phyloP scores from a whole-genome alignment of 768 basidiomycete species.

The Amanita exitialis region DNA sequence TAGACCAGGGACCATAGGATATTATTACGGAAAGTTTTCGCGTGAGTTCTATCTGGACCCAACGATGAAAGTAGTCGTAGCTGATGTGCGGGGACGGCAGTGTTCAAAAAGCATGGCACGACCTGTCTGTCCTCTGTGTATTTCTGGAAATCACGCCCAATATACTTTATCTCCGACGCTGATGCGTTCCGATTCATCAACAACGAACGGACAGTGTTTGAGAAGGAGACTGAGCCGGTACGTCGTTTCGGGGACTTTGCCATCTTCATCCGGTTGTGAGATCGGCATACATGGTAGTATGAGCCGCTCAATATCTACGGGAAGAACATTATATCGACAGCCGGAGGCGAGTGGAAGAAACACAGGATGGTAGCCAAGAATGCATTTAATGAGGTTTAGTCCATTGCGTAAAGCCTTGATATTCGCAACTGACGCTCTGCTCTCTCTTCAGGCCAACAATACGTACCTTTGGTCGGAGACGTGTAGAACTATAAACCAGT shows the following conservation, averaged over 20 bases:
- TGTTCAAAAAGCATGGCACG: slow-evolving; percentile 27
- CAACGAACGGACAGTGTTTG: slow-evolving; percentile 23
- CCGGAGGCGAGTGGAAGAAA: slow-evolving; percentile 36
- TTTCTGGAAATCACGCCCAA: slow-evolving; percentile 18
- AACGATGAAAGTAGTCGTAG: neutral
- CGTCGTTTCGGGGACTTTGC: no score
- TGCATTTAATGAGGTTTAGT: slow-evolving; percentile 37
- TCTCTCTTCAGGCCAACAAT: slow-evolving; percentile 25
- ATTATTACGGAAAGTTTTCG: slow-evolving; percentile 23
- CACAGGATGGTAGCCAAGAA: slow-evolving; percentile 34
- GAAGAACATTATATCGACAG: slow-evolving; percentile 29
- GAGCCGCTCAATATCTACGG: slow-evolving; percentile 37
- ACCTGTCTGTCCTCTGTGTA: slow-evolving; percentile 28
- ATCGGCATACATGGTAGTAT: slow-evolving; percentile 16
- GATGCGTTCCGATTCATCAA: slow-evolving; percentile 28
- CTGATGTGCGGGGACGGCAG: slow-evolving; percentile 12
- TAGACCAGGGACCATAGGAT: slow-evolving; percentile 18
- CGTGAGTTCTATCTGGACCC: slow-evolving; percentile 15
- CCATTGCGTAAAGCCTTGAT: neutral
- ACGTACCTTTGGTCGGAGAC: slow-evolving; percentile 40
- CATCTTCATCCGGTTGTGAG: no score
- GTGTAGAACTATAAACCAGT: slow-evolving; percentile 27
- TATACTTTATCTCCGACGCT: slow-evolving; percentile 33
- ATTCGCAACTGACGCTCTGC: slow-evolving; percentile 15
- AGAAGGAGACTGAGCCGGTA: slow-evolving; percentile 29